These are phyloP conservation scores for Pythium coloratum DNA, from an alignment of 352 stramenopile species.

Conservation along the genomic window DNA sequence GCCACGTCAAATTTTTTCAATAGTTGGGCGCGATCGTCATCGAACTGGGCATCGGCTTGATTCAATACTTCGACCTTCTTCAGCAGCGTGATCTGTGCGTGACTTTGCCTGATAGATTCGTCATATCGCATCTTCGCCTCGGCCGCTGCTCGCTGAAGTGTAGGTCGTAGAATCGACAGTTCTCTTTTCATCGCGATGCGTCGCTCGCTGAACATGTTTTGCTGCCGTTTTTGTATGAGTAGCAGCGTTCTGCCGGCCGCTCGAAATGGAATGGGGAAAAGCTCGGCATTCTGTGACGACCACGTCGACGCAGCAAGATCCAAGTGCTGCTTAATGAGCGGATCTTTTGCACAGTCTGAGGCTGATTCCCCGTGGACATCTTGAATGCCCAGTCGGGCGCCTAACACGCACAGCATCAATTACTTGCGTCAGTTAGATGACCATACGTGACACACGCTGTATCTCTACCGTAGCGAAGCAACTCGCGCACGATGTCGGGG, in stretches of 20 bases:
- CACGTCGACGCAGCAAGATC: constrained; percentile 27
- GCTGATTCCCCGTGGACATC: constrained; percentile 51
- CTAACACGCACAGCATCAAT: constrained; percentile 15
- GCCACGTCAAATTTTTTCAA: constrained; percentile 35
- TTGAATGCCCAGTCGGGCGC: constrained; percentile 39
- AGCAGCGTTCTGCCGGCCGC: constrained; percentile 36
- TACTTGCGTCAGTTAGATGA: not conserved
- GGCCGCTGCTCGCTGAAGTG: constrained; percentile 39
- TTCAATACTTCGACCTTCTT: constrained; percentile 37
- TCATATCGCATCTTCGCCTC: constrained; percentile 62
- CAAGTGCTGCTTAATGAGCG: constrained; percentile 33
- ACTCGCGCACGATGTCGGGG: constrained; percentile 40
- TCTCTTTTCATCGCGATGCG: constrained; percentile 28
- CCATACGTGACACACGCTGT: not conserved
- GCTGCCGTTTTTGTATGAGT: constrained; percentile 42
- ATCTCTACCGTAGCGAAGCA: constrained; percentile 56
- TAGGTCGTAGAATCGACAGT: constrained; percentile 31
- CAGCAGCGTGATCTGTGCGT: constrained; percentile 41
- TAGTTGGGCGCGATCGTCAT: constrained; percentile 31
- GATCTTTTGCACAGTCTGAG: constrained; percentile 45
- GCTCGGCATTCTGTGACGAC: constrained; percentile 10
- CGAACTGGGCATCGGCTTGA: constrained; percentile 38
- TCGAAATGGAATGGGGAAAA: constrained; percentile 59
- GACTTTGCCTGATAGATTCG: constrained; percentile 32
- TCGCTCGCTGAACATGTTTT: constrained; percentile 21